phyloP scores from a whole-genome alignment of 2,329 filamentous ascomycete species.

The Penicillium sp. region DNA sequence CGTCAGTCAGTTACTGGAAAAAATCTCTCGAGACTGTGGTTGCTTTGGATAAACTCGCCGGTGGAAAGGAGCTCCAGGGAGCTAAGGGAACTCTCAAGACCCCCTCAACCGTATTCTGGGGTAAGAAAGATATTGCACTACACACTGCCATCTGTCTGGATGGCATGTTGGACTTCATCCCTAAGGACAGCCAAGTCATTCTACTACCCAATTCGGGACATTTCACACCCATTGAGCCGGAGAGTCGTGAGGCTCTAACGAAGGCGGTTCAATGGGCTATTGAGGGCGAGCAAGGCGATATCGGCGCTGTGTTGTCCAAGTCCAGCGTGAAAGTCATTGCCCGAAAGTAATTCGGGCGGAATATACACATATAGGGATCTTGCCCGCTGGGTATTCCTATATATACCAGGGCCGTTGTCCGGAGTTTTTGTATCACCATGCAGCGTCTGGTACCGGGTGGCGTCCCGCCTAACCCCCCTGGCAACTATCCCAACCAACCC shows the following conservation, averaged over 20 bases:
- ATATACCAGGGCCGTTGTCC: not conserved
- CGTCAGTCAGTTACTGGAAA: constrained; percentile 49
- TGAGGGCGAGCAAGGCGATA: constrained; percentile 38
- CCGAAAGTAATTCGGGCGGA: not conserved
- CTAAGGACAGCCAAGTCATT: constrained; percentile 52
- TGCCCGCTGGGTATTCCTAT: not conserved
- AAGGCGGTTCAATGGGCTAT: constrained; percentile 42
- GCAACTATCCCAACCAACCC: not conserved
- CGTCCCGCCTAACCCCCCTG: not conserved
- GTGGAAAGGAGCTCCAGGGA: constrained; percentile 39
- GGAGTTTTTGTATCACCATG: not conserved
- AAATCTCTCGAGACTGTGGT: constrained; percentile 53
- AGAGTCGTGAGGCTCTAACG: constrained; percentile 45
- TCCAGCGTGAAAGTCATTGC: constrained; percentile 22
- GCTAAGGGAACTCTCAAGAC: constrained; percentile 51
- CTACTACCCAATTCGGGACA: constrained; percentile 54
- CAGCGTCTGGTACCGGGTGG: not conserved
- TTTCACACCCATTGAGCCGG: constrained; percentile 54
- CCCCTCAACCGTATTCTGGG: constrained; percentile 56
- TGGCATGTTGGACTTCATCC: constrained; percentile 55
- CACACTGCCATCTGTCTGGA: constrained; percentile 52
- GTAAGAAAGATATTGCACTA: constrained; percentile 54
- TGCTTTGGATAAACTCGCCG: constrained; percentile 46
- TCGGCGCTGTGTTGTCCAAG: constrained; percentile 29
- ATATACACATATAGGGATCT: not conserved